Evolutionary conservation across 768 basidiomycete genomes (phyloP), one percentile per base, ranked within the genome.

Genomic region (Lactifluus volemus): DNA sequence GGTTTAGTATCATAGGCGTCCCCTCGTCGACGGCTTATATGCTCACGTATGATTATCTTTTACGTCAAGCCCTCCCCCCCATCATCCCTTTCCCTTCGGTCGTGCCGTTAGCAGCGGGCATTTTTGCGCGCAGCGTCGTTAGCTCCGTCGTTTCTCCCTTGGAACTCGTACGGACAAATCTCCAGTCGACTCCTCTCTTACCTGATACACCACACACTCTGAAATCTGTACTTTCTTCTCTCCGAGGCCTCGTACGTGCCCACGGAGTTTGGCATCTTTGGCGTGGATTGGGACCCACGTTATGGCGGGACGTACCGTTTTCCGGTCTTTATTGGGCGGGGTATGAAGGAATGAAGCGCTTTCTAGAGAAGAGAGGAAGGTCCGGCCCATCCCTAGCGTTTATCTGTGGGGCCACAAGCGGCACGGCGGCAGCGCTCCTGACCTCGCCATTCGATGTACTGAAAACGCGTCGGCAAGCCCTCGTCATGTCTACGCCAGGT

Each of bases 241-340:
- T 95, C 60, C 79, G 80, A 0, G 70, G 66, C 0, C 73, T 90
- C 11, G 85, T 89, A 11, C 79, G 78, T 29, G 69, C 75, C 38
- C 77, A 88, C 48, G 96, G 95, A 6, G 66, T 85, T 6, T 72
- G 76, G 10, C 86, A 82, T 52, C 79, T 98, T 30, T 99, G 93
- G 92, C 80, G 92, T 55, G 97, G 97, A 0, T 78, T 99, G 8
- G 89, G 89, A 0, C 83, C 95, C 2, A 96, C 93, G 5, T 77
- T 99, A 9, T 98, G 94, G 94, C 82, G 97, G 53, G 97, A 99
- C 67, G 95, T 98, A 6, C 96, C 97, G 0, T 99, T 99, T 71
- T 93, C 91, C 44, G 97, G 95, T 11, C 76, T 96, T 36, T 99
- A 99, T 69, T 99, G 97, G 97, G 91, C 92, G 4, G 85, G 88